Evolutionary conservation across 495 filamentous ascomycete species (phyloP).

Genomic region (Aspergillus olivimuriae): DNA sequence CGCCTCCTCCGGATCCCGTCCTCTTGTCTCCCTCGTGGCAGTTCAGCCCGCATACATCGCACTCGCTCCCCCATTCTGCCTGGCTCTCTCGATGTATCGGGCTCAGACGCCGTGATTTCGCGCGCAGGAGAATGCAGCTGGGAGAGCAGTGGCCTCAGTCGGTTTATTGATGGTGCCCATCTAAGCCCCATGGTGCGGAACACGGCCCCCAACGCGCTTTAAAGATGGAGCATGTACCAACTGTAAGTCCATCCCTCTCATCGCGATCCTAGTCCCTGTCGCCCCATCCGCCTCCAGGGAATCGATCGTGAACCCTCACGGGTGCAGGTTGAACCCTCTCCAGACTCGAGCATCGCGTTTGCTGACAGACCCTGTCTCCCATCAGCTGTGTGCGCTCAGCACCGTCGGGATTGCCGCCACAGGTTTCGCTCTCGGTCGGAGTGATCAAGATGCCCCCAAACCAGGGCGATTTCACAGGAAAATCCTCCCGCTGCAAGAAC

Average conservation of each 20-base stretch:
- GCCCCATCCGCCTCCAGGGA: not conserved
- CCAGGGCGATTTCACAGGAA: slow-evolving; percentile 23
- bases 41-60: not conserved
- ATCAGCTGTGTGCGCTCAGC: slow-evolving; percentile 64
- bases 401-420: slow-evolving; percentile 62
- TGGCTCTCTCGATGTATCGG: slow-evolving; percentile 15
- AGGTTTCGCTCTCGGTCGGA: slow-evolving; percentile 58
- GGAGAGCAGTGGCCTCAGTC: slow-evolving; percentile 28
- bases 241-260: slow-evolving; percentile 26
- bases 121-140: slow-evolving; percentile 30
- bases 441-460: slow-evolving; percentile 32
- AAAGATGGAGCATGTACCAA: slow-evolving; percentile 46
- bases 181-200: slow-evolving; percentile 35
- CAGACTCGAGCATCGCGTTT: not conserved
- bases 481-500: slow-evolving; percentile 20
- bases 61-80: not conserved
- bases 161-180: slow-evolving; percentile 28
- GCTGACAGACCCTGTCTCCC: slow-evolving; percentile 4
- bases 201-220: slow-evolving; percentile 25
- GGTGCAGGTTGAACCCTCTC: not conserved
- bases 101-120: slow-evolving; percentile 12
- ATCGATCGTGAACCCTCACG: not conserved
- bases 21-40: not conserved
- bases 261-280: not conserved
- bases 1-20: not conserved